A percentile compares a stretch with the other conserved stretches of the same genome.
phyloP scores from a whole-genome alignment of 345 rosid genomes.

The Linum usitatissimum region DNA sequence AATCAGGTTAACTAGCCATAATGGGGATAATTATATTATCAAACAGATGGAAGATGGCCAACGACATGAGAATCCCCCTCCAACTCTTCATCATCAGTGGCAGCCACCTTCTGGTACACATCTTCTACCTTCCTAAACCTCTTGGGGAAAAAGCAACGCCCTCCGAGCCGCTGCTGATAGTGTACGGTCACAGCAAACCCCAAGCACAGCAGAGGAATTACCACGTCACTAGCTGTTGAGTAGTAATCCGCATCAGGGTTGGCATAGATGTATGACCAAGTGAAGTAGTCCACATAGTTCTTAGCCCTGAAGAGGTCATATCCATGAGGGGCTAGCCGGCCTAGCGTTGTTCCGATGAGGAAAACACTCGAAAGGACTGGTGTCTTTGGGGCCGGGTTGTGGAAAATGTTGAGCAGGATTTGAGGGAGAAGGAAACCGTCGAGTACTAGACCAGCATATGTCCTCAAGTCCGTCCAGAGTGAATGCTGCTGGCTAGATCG shows the following conservation, averaged over 20 bases:
- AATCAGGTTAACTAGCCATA: too few relatives aligned
- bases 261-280: constrained; percentile 34
- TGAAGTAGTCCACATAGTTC: constrained; percentile 2
- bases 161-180: constrained; percentile 19
- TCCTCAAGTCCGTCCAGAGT: constrained; percentile 12
- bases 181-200: constrained; percentile 12
- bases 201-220: constrained; percentile 20
- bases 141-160: constrained; percentile 17
- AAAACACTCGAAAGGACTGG: constrained; percentile 15
- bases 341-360: constrained; percentile 18
- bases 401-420: constrained; percentile 23
- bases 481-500: constrained; percentile 5
- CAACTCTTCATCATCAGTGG: constrained; percentile 10
- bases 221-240: constrained; percentile 35
- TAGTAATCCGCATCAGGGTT: constrained; percentile 24
- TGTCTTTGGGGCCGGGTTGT: background rate
- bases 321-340: constrained; percentile 16
- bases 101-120: constrained; percentile 15
- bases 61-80: background rate
- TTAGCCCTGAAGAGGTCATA: constrained; percentile 18
- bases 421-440: constrained; percentile 26
- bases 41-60: background rate
- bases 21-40: background rate
- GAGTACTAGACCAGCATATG: constrained; percentile 18
- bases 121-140: constrained; percentile 10